Evolutionary conservation across 73 alveolate genomes (phyloP), one percentile per base, ranked within the genome.

Genomic region (Tetrahymena malaccensis): DNA sequence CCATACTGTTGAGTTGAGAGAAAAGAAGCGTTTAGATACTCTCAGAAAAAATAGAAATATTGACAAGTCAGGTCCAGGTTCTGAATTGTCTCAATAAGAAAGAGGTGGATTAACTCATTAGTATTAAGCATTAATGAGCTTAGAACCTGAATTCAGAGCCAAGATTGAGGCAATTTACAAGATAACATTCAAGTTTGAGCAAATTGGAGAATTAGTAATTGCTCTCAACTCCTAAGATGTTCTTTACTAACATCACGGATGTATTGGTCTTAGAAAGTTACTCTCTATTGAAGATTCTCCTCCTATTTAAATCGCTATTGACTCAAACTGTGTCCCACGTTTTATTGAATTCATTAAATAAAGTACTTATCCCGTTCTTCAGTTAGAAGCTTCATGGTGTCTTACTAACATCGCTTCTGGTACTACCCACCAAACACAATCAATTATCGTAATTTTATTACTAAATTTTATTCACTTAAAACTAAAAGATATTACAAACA

Each of bases 351-450:
- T 98, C 93, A 95, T 99, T 50, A 94, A 96, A n/a, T 98, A 98
- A 94, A 55, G 96, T 15, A 98, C 84, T 93, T 95, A 96, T 34
- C 99, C 99, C 4, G 98, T 98, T 95, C 97, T 99, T 43, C 99
- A 98, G 96, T 98, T 98, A 94, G 99, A 99, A 96, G 99, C 99
- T 83, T 97, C 99, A 84, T 99, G 99, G 99, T 97, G 99, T 58
- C 96, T 99, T 85, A 98, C 99, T 11, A 99, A 99, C 96, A 96
- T 99, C 33, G 99, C 99, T 25, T 85, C 98, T 84, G 99, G 99
- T 9, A 97, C 98, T n/a, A 94, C 98, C 21, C 99, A 98, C 33
- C 98, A 99, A 93, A 98, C 99, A 0, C 94, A 98, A 96, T 98
- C 98, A n/a, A 96, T 99, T 10, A 96, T 99, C 10, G 89, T 70